phyloP scores from a whole-genome alignment of 106 monocot genomes.

The Hemerocallis citrina region DNA sequence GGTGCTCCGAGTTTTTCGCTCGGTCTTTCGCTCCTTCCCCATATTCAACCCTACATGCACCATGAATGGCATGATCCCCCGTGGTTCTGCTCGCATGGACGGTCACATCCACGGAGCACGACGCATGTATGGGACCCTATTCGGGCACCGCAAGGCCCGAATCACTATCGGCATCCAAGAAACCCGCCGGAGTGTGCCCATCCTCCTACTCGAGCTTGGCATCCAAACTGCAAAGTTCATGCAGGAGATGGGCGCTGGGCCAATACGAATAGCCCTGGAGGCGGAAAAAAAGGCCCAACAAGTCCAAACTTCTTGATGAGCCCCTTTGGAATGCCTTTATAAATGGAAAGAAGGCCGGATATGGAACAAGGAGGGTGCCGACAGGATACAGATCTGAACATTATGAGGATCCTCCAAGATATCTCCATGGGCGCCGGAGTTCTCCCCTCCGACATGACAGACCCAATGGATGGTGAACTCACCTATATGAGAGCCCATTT shows the following conservation, averaged over 20 bases:
- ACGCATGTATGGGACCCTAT: slow-evolving; percentile 83
- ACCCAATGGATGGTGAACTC: slow-evolving; percentile 67
- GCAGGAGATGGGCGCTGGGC: slow-evolving; percentile 67
- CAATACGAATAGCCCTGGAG: slow-evolving; percentile 72
- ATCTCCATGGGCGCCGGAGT: slow-evolving; percentile 95
- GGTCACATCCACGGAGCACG: slow-evolving; percentile 67
- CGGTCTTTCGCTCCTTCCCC: slow-evolving; percentile 71
- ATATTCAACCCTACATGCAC: slow-evolving; percentile 53
- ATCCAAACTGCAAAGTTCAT: slow-evolving; percentile 64
- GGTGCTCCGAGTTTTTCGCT: slow-evolving; percentile 47
- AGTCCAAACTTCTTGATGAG: slow-evolving; percentile 57
- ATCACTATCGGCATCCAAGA: slow-evolving; percentile 73
- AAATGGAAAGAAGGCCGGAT: slow-evolving; percentile 61
- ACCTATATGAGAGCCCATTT: slow-evolving; percentile 89
- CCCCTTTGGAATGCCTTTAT: slow-evolving; percentile 56
- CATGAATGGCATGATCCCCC: slow-evolving; percentile 25
- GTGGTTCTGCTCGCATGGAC: slow-evolving; percentile 5
- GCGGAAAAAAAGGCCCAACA: slow-evolving; percentile 60
- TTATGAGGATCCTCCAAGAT: slow-evolving; percentile 70
- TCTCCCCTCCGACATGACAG: slow-evolving; percentile 36
- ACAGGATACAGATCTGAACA: slow-evolving; percentile 47
- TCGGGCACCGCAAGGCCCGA: slow-evolving; percentile 63
- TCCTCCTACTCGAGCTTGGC: slow-evolving; percentile 59
- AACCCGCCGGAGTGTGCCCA: slow-evolving; percentile 49
- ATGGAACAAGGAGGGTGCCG: slow-evolving; percentile 53